Evolutionary conservation across 768 basidiomycete species (phyloP).

Genomic region (Pluteus cervinus): DNA sequence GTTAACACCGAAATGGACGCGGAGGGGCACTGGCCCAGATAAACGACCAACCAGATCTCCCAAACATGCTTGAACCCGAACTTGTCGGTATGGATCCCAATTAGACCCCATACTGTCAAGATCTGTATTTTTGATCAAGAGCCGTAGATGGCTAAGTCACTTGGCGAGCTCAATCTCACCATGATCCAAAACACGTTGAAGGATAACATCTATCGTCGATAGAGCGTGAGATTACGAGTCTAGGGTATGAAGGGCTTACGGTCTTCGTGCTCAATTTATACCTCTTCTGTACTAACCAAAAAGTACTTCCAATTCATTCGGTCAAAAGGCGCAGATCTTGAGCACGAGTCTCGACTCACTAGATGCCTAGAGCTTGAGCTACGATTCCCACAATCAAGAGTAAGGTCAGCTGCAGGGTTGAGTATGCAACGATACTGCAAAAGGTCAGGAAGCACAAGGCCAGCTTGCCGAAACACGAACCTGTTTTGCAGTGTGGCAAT

Average conservation of each 20-base stretch:
- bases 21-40: not conserved
- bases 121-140: conserved; percentile 28
- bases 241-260: conserved; percentile 22
- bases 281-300: conserved; percentile 65
- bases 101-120: conserved; percentile 68
- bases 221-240: not conserved
- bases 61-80: conserved; percentile 82
- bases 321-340: not conserved
- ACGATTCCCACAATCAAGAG: conserved; percentile 62
- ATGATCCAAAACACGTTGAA: conserved; percentile 74
- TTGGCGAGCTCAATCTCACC: conserved; percentile 23
- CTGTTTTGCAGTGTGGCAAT: conserved; percentile 68
- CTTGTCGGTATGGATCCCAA: conserved; percentile 66
- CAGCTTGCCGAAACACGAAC: conserved; percentile 20
- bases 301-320: conserved; percentile 34
- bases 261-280: conserved; percentile 60
- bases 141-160: not conserved
- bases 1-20: too few relatives aligned
- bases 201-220: conserved; percentile 47
- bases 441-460: not conserved
- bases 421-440: conserved; percentile 60
- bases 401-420: conserved; percentile 63
- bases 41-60: conserved; percentile 62
- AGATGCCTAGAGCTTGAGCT: conserved; percentile 61
- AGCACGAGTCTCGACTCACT: conserved; percentile 33